A percentile compares a stretch with the other conserved stretches of the same genome.
Conservation (phyloP, 2,329 filamentous ascomycete species). For the Drechslerella stenobrocha region DNA sequence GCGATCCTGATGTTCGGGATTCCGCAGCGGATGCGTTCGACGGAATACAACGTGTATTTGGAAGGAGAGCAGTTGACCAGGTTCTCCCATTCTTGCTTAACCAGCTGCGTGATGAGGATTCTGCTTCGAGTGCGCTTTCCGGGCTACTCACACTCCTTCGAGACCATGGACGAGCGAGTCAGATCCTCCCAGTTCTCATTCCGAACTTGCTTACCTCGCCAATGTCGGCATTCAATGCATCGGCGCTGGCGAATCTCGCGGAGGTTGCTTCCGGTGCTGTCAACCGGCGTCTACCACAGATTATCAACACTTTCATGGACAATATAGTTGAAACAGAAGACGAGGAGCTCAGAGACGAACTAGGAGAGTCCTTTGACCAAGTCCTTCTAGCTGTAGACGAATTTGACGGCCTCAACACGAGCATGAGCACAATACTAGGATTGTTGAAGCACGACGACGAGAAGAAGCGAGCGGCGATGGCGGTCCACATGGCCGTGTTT, state of each 20-base stretch:
- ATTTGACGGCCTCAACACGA: conserved; percentile 89
- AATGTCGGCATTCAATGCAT: conserved; percentile 92
- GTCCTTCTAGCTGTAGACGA: conserved; percentile 93
- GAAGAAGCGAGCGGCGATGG: conserved; percentile 74
- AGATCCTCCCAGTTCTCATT: conserved; percentile 93
- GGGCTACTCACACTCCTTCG: conserved; percentile 92
- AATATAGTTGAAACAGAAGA: conserved; percentile 80
- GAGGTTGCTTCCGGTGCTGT: conserved; percentile 88
- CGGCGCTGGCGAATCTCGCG: conserved; percentile 86
- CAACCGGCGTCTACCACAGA: conserved; percentile 83
- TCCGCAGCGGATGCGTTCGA: conserved; percentile 97
- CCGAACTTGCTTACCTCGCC: conserved; percentile 88
- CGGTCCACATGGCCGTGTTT: conserved; percentile 80
- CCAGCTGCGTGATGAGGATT: conserved; percentile 79
- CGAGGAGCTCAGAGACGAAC: conserved; percentile 71
- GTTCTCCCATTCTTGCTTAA: conserved; percentile 89
- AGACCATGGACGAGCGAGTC: conserved; percentile 88
- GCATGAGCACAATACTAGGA: conserved; percentile 88
- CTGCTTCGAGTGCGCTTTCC: conserved; percentile 88
- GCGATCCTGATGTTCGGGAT: conserved; percentile 85
- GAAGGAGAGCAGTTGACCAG: conserved; percentile 92
- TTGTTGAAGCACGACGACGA: conserved; percentile 94
- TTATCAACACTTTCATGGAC: conserved; percentile 92
- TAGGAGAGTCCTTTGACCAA: conserved; percentile 80
- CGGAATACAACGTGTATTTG: conserved; percentile 86